Base-by-base conservation (phyloP, 495 filamentous ascomycete species). In the Podospora tetraspora region DNA sequence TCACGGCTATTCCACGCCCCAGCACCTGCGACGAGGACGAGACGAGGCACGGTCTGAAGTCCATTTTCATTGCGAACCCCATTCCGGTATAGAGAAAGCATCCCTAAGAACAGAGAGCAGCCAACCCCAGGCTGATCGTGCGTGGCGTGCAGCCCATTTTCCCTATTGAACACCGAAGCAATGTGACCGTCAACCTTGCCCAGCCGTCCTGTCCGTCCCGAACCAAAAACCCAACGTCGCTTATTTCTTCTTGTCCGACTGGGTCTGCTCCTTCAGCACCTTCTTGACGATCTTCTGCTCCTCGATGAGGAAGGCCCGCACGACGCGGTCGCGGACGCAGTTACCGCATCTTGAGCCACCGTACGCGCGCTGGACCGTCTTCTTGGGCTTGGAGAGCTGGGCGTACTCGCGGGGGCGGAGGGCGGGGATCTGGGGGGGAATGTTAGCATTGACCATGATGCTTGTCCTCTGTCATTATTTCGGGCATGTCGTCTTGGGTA, bases 241-340 rank as follows among this genome's bases (percentile, higher is more conserved):
- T 75, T 84, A 87, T 84, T 91, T 91, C 91, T 96, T 96, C 85
- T 94, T 91, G 72, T 80, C 74, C 43, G 43, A n/a, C 73, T 78
- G 72, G 76, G 72, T 79, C 75, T 84, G 82, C 79, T 97, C 93
- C 89, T 96, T 94, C 81, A 96, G 88, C 76, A 98, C 95, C 91
- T 98, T 98, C 92, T 99, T 98, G 83, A 99, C 96, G 75, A 99
- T 97, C 92, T 98, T 98, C 87, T 99, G 95, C 88, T 99, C 95
- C 87, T 98, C 95, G 73, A 98, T 97, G 84, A 98, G 84, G 89
- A 97, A 98, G 59, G 95, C 96, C 71, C 96, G 91, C 66, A 97
- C 91, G 72, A 99, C 88, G 73, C 95, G 87, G 86, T 99, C 96
- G 84, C 94, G 94, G 75, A 98, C 95, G 82, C 95, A 99, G 86